These are phyloP conservation scores for Apiospora arundinis DNA, from an alignment of 2,329 filamentous ascomycete genomes.

Conservation along the genomic window DNA sequence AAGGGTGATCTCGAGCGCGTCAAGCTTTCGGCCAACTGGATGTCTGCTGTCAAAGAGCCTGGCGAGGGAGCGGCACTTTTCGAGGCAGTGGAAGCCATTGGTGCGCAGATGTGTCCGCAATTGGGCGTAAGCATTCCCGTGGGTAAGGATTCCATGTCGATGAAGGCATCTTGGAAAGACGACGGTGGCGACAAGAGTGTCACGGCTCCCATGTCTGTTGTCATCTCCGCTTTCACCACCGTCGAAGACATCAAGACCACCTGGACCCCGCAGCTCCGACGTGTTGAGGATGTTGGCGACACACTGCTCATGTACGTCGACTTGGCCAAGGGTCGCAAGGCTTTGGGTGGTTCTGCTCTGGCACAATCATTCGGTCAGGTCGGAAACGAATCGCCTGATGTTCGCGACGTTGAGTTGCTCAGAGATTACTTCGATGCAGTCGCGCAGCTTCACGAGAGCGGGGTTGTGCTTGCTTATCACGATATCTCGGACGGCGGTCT, in stretches of 20 bases:
- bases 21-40: constrained; percentile 96
- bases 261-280: constrained; percentile 89
- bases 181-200: constrained; percentile 78
- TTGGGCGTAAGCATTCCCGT: constrained; percentile 95
- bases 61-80: constrained; percentile 93
- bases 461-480: constrained; percentile 86
- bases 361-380: constrained; percentile 89
- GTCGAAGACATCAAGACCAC: constrained; percentile 84
- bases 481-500: constrained; percentile 93
- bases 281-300: constrained; percentile 86
- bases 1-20: constrained; percentile 77
- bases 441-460: constrained; percentile 63
- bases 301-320: constrained; percentile 91
- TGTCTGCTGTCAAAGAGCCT: constrained; percentile 93
- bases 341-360: constrained; percentile 88
- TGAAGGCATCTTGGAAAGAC: constrained; percentile 97
- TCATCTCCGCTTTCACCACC: constrained; percentile 89
- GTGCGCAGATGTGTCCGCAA: constrained; percentile 88
- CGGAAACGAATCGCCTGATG: constrained; percentile 84
- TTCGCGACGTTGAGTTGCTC: constrained; percentile 80
- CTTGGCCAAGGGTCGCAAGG: constrained; percentile 78
- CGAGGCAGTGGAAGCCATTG: constrained; percentile 91
- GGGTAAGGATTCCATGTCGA: constrained; percentile 97
- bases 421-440: constrained; percentile 93
- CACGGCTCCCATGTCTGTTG: constrained; percentile 87